Evolutionary conservation across 305 asterid genomes (phyloP), one percentile per base, ranked within the genome.

Genomic region (Fraxinus greggii): DNA sequence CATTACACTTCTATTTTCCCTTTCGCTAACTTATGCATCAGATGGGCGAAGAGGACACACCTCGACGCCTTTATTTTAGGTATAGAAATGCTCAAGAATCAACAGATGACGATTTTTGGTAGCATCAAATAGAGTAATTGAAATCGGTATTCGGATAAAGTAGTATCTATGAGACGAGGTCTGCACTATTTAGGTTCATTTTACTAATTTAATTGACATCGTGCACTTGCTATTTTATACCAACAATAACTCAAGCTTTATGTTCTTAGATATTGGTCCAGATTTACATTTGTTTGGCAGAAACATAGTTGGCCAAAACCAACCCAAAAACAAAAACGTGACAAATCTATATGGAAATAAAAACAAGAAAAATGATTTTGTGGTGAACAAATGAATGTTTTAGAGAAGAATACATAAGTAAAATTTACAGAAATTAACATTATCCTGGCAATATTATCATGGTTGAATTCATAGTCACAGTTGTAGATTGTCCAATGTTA

Each of bases 391-490:
- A 84, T 42, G 81, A 87, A 83, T 86, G 79, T 82, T 54, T 54
- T 13, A 83, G 78, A 31, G 32, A 82, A 86, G 81, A 81, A 72
- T 8, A 10, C 33, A 23, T 54, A 67, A 48, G 4, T 26, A 67
- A 78, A 32, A 36, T 63, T 63, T 24, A 13, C 31, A 24, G 32
- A 63, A 23, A 24, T 8, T 65, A 65, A 83, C 21, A 72, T 86
- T 80, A 91, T 54, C 95, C 94, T 1, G 97, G 97, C 83, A 94
- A 85, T 31, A 91, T 88, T 84, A 93, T 92, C 24, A 90, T 86
- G 7, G 95, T 86, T 2, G 97, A 80, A 84, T 61, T 80, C 77
- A 75, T 87, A 89, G 85, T 85, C 88, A 92, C 84, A 84, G 84
- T 69, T 45, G 93, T 78, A 7, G 89, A 86, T 24, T 81, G 85